Evolutionary conservation across 176 grass and related monocot genomes (phyloP), one percentile per base, ranked within the genome.

Genomic region (Triticum dicoccoides): DNA sequence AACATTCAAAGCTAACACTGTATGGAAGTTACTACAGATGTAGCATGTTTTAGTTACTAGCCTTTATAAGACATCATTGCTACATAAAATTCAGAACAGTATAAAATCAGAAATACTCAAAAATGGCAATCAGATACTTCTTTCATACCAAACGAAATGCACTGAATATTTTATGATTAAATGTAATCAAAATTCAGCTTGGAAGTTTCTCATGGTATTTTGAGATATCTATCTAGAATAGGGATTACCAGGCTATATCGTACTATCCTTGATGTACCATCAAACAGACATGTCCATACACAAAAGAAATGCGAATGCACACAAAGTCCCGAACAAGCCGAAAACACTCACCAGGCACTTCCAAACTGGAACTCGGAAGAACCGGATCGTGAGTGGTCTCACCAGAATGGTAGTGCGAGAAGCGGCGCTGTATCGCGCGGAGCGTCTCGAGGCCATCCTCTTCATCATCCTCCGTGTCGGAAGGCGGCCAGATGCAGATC

Each of bases 361-460:
- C 65, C 27, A 82, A 35, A 69, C 24, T 69, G 44, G 34, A 35
- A 35, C 34, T 4, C 0, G 34, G 5, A 35, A 35, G 65, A 66
- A 82, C 67, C 15, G 63, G 29, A 84, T 65, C 35, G 63, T 27
- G 4, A 27, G 35, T 8, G 49, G 18, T 59, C 80, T 91, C 33
- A 95, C 96, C 88, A 37, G 85, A 85, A 13, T 95, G 81, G 68
- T 95, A 95, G 27, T 90, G 88, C 47, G 93, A 86, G 88, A 98
- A 93, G 62, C 89, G 85, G 69, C 83, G 87, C 88, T 98, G 91
- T 84, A 98, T 98, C 29, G 81, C 93, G n/a, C 84, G 88, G 47
- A 98, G 88, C 76, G 91, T 95, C 75, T 94, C 91, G 54, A 90
- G 84, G 91, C 95, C 94, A 85, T 95, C 94, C 14, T 94, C 88